A percentile compares a stretch with the other conserved stretches of the same genome.
Evolutionary conservation across 352 stramenopile genomes (phyloP).

Genomic region (Aphanomyces euteiches): DNA sequence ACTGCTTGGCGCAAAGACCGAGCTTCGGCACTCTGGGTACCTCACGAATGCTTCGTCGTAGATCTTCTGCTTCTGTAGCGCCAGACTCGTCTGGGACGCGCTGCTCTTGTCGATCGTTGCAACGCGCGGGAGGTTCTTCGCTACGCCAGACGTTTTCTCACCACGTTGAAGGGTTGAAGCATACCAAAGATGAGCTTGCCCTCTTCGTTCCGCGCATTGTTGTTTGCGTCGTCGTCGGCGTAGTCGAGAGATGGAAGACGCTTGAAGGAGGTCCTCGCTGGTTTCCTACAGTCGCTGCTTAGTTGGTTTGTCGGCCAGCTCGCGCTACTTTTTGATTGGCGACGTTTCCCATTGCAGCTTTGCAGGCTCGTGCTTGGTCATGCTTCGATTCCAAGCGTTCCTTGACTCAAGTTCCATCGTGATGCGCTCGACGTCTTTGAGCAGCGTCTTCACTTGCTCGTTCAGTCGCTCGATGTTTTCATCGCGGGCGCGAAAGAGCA

Average conservation of each 20-base stretch:
- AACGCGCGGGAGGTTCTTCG: slow-evolving; percentile 66
- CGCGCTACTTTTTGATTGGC: slow-evolving; percentile 41
- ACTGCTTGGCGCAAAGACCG: slow-evolving; percentile 53
- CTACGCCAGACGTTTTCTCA: slow-evolving; percentile 33
- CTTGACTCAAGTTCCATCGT: slow-evolving; percentile 50
- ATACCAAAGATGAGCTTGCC: slow-evolving; percentile 65
- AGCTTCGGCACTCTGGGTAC: slow-evolving; percentile 65
- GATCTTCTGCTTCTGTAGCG: slow-evolving; percentile 57
- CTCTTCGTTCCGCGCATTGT: slow-evolving; percentile 40
- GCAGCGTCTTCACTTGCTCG: slow-evolving; percentile 60
- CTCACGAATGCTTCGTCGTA: slow-evolving; percentile 57
- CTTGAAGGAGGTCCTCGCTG: slow-evolving; percentile 48
- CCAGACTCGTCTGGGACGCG: slow-evolving; percentile 40
- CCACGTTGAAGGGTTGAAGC: not conserved
- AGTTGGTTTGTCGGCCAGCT: not conserved
- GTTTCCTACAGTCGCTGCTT: slow-evolving; percentile 33
- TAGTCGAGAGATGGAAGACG: slow-evolving; percentile 30
- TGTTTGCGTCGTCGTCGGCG: not conserved
- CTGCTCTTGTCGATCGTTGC: slow-evolving; percentile 67
- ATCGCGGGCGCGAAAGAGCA: slow-evolving; percentile 48
- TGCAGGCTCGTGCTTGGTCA: slow-evolving; percentile 40
- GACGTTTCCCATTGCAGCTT: slow-evolving; percentile 32
- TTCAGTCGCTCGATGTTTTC: slow-evolving; percentile 58
- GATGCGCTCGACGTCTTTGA: slow-evolving; percentile 68
- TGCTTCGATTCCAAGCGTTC: slow-evolving; percentile 64